Evolutionary conservation across 805 yeast species (phyloP), one percentile per base, ranked within the genome.

Genomic region (Metschnikowia dekortorum): DNA sequence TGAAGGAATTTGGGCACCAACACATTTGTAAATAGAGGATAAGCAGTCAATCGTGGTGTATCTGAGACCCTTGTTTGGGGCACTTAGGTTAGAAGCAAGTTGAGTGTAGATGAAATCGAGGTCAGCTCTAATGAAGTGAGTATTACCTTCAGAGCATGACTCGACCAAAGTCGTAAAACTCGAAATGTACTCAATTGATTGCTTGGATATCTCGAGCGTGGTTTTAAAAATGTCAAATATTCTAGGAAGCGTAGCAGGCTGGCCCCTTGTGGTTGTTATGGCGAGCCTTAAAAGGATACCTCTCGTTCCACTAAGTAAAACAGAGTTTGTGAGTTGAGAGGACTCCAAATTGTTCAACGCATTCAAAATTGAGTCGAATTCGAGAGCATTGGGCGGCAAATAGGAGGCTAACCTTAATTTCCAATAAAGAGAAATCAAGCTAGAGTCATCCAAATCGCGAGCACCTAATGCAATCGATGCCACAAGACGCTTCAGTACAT

Each of bases 11-110:
- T 68, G 69, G 11, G 50, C 32, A 9, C 32, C 54, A 14, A 52
- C 46, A 5, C 55, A 49, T 5, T 61, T 58, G 32, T 64, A 47
- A 10, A 75, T 56, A 0, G 67, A 59, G 3, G 65, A 62, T 5
- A 85, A 57, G 34, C 82, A 61, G n/a, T 74, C 67, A n/a, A 84
- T 67, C 1, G 91, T 70, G 18, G 10, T 29, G 8, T 16, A 32
- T 26, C 45, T 42, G 16, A 42, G 45, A 16, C 6, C 34, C 9
- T 33, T 42, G 22, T 33, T 42, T n/a, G 45, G 45, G 29, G 38
- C 26, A 26, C 31, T 32, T 18, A 42, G 38, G n/a, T 42, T 42
- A 5, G 45, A 42, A 32, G 45, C 45, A 18, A 42, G 22, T 33
- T 42, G 45, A 22, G n/a, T 32, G 34, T 38, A 16, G 22, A 42